Evolutionary conservation across 495 filamentous ascomycete species (phyloP), one percentile per base, ranked within the genome.

Genomic region (Penicillium flavigenum): DNA sequence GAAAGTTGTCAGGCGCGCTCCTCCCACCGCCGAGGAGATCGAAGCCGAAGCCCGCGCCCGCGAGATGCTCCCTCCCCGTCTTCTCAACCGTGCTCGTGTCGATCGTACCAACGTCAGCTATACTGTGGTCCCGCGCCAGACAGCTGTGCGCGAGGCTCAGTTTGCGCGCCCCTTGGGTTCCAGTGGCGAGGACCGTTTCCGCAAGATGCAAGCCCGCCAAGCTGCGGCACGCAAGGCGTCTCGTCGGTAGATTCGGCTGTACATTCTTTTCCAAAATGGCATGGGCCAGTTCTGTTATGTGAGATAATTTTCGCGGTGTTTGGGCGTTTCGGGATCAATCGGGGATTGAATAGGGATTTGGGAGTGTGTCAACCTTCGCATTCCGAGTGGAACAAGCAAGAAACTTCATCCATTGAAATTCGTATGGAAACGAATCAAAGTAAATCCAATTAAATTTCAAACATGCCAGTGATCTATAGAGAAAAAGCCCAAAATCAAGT

Each of bases 141-240:
- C 77, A 34, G 67, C 79, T 38, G 70, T 82, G 29, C 73, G 74
- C 29, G 73, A 79, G 43, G 79, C 76, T 54, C 74, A 74, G 47
- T 81, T 78, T 63, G 75, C 78, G 44, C 82, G 84, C 61, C 88
- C 88, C 5, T 75, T 91, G 65, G 90, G 90, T 29, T 81, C 86
- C 41, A 83, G 82, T 57, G 89, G 89, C 49, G 81, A 89, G 67
- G 89, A 91, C 63, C 87, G 88, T 22, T 93, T 95, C 78, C 82
- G 88, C 63, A 86, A 81, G 74, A 89, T 95, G 83, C 88, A 86
- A 60, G 82, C 83, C 63, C 87, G 86, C 72, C 83, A 88, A 68
- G 83, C 72, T 63, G 77, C 76, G 36, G 73, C 72, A 42, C 54
- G 79, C 64, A 85, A 82, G 70, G 76, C 76, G 26, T 67, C 71